Percentiles rank a stretch among this genome's conserved stretches.
These are phyloP conservation scores for Pyricularia pennisetigena DNA, from an alignment of 2,329 filamentous ascomycete genomes.

Conservation along the genomic window DNA sequence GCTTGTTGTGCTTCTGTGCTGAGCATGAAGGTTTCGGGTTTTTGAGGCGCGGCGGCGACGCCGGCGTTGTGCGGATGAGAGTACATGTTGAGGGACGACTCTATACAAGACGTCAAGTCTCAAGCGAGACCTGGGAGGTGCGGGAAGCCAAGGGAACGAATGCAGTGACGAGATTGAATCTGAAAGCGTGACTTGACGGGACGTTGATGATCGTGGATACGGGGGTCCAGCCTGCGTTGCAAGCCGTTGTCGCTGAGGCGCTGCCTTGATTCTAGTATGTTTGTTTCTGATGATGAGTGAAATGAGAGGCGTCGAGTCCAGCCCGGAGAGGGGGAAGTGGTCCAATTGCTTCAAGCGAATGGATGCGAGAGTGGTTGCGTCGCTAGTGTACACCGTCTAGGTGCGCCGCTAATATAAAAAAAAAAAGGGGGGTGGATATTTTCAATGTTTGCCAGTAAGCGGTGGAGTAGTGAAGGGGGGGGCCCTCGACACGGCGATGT, in stretches of 20 bases:
- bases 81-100: slow-evolving; percentile 49
- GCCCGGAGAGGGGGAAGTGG: slow-evolving; percentile 16
- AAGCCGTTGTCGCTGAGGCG: slow-evolving; percentile 26
- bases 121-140: background rate
- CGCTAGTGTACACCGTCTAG: slow-evolving; percentile 14
- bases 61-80: slow-evolving; percentile 60
- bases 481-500: slow-evolving; percentile 5
- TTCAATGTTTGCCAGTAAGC: slow-evolving; percentile 6
- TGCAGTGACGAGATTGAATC: background rate
- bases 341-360: slow-evolving; percentile 18
- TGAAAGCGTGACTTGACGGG: background rate
- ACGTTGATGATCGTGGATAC: background rate
- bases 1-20: slow-evolving; percentile 95
- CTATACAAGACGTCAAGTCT: background rate
- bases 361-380: slow-evolving; percentile 8
- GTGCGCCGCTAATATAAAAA: slow-evolving; percentile 10
- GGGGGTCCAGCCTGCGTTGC: background rate
- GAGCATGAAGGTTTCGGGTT: slow-evolving; percentile 98
- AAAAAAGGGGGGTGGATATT: slow-evolving; percentile 5
- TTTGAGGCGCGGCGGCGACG: slow-evolving; percentile 71
- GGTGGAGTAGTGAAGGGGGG: slow-evolving; percentile 5
- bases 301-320: slow-evolving; percentile 18
- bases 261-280: slow-evolving; percentile 57
- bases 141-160: background rate
- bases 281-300: slow-evolving; percentile 61